Base-by-base conservation (phyloP, 768 basidiomycete species). In the Lentinula guzmanii region DNA sequence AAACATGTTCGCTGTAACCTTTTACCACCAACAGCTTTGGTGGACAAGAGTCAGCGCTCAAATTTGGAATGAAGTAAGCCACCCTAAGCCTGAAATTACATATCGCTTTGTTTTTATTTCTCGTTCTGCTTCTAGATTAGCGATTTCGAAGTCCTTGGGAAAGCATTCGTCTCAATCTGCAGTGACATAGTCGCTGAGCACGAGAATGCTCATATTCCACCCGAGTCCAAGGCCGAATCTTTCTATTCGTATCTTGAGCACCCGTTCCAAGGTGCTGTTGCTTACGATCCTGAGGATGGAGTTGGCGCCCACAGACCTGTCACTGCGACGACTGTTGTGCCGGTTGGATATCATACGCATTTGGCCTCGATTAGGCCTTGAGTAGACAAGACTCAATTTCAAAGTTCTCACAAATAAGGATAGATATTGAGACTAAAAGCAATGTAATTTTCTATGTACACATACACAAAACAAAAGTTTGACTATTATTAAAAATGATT, bases 1-100 rank as follows among this genome's bases (percentile, higher is more conserved):
- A 37, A 75, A 74, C 8, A 66, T 69, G 1, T 78, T 70, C 53
- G 69, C 70, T 1, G 70, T 71, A 1, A 67, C 66, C 52, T 79
- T 71, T 59, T 70, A 69, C 35, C 74, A 78, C 61, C 70, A 75
- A 43, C 71, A 69, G 15, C 63, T 61, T 18, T 78, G 76, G 75
- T 80, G 77, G 77, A 69, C 69, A 1, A 64, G 79, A 35, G 70
- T 67, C 53, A 77, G 77, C 66, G 74, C 74, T 1, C 77, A 80
- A 60, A 66, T 78, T 11, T 80, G 68, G 46, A 79, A 74, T 61
- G 73, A 77, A 63, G 75, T 76, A 39, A 34, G 65, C 65, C 18
- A 21, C 33, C 34, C 45, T 57, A 34, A 39, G 41, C 28, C 28
- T 15, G 18, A 39, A 5, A 21, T 18, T 5, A 24, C 7, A 11